Evolutionary conservation across 2,329 filamentous ascomycete genomes (phyloP).

Genomic region (Pseudovirgaria hyperparasitica): DNA sequence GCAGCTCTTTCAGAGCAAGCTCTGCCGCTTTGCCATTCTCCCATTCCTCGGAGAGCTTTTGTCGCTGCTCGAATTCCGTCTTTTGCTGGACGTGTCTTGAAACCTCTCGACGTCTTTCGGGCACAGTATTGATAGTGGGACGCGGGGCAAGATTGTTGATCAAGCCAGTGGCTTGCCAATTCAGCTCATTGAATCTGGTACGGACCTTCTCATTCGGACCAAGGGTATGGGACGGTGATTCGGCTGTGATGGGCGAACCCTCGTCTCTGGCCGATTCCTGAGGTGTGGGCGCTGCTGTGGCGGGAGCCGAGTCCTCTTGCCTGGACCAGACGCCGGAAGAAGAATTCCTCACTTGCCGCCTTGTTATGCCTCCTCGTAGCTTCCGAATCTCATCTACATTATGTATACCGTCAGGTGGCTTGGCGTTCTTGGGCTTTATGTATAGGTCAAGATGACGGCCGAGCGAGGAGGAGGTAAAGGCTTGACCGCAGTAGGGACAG

Average conservation of each 20-base stretch:
- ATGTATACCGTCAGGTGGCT: slow-evolving; percentile 74
- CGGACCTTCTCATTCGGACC: slow-evolving; percentile 24
- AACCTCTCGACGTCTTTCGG: slow-evolving; percentile 23
- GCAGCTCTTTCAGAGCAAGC: slow-evolving; percentile 68
- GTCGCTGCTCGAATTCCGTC: slow-evolving; percentile 50
- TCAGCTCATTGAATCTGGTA: slow-evolving; percentile 46
- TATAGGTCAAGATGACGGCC: slow-evolving; percentile 90
- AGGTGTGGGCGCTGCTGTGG: slow-evolving; percentile 27
- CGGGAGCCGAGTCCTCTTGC: slow-evolving; percentile 49
- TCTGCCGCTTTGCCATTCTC: slow-evolving; percentile 78
- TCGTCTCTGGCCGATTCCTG: slow-evolving; percentile 14
- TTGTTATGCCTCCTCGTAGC: slow-evolving; percentile 72
- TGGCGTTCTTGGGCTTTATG: slow-evolving; percentile 87
- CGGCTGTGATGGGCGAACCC: slow-evolving; percentile 12
- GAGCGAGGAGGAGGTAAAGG: slow-evolving; percentile 86
- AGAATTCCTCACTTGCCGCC: slow-evolving; percentile 64
- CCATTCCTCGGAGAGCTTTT: slow-evolving; percentile 53
- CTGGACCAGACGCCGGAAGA: no score
- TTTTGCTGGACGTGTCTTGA: slow-evolving; percentile 30
- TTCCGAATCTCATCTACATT: slow-evolving; percentile 80
- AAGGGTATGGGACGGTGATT: slow-evolving; percentile 10
- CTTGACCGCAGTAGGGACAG: slow-evolving; percentile 78
- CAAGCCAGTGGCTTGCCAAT: slow-evolving; percentile 66
- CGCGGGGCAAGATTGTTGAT: slow-evolving; percentile 56
- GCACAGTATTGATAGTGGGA: slow-evolving; percentile 32